A percentile compares a stretch with the other conserved stretches of the same genome.
phyloP scores from a whole-genome alignment of 371 early-diverging fungal species.

The Mortierella sp. region DNA sequence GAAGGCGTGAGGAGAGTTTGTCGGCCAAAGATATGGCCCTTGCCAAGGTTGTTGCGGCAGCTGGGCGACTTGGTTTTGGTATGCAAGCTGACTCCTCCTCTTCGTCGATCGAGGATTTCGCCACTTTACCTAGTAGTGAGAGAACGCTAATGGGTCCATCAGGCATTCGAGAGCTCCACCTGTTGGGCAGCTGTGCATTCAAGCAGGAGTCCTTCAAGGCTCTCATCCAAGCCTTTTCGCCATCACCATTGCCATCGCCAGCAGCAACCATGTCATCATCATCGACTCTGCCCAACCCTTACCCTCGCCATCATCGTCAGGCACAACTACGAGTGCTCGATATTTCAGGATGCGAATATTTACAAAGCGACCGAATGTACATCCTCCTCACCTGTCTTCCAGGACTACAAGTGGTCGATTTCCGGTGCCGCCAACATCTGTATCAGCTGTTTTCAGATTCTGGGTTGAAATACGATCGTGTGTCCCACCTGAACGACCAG shows the following conservation, averaged over 20 bases:
- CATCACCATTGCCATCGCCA: background rate
- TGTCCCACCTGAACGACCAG: too few species aligned
- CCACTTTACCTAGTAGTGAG: background rate
- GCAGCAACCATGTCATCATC: background rate
- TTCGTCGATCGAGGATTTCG: too few species aligned
- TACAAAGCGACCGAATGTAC: background rate
- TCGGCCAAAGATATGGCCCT: background rate
- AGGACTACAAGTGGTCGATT: background rate
- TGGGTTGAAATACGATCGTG: background rate
- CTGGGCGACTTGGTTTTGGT: background rate
- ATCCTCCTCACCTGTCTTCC: background rate
- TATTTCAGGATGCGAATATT: background rate
- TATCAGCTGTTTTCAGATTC: background rate
- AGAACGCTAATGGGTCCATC: background rate
- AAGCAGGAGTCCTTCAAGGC: background rate
- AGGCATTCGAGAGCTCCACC: background rate
- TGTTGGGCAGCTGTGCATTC: background rate
- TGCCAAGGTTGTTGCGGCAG: background rate
- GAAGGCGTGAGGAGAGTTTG: background rate
- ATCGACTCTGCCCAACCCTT: background rate
- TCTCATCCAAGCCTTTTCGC: background rate
- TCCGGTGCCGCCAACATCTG: background rate
- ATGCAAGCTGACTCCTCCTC: too few species aligned
- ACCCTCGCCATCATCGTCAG: background rate
- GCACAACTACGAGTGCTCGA: background rate